phyloP scores from a whole-genome alignment of 2,329 filamentous ascomycete species.

The Chrysoporthe deuterocubensis region DNA sequence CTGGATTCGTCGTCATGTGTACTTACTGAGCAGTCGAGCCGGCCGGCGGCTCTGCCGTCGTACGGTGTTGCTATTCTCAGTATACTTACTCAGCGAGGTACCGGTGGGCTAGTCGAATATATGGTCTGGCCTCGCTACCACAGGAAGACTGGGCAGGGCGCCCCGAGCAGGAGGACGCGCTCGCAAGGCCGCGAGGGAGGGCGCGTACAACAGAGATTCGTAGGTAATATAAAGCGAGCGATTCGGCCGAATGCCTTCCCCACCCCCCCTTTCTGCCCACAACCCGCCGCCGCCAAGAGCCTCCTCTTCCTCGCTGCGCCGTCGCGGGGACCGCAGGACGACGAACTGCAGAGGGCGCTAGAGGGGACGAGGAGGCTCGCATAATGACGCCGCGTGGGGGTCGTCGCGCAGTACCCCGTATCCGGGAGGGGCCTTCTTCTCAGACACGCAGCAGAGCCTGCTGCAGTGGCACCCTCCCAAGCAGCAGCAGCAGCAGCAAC shows the following conservation, averaged over 20 bases:
- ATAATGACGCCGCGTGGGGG: not conserved
- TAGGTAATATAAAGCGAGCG: not conserved
- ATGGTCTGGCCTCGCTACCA: not conserved
- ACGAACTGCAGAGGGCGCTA: not conserved
- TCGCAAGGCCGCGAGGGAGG: too few species aligned
- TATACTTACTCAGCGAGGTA: too few species aligned
- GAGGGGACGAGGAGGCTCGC: too few species aligned
- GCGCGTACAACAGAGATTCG: too few species aligned
- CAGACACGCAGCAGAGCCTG: not conserved
- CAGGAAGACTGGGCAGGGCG: too few species aligned
- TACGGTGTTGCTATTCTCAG: too few species aligned
- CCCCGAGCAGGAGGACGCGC: too few species aligned
- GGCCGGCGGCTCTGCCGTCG: too few species aligned
- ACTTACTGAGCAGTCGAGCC: too few species aligned
- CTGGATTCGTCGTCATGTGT: not conserved
- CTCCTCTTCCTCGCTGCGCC: not conserved
- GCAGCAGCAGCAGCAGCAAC: too few species aligned
- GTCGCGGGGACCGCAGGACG: not conserved
- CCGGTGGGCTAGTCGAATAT: not conserved
- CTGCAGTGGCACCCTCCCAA: not conserved
- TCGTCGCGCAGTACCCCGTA: too few species aligned
- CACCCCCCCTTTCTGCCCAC: not conserved
- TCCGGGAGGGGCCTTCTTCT: not conserved
- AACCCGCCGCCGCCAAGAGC: not conserved
- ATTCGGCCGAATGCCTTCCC: conserved; percentile 7